Base-by-base conservation (phyloP, 2,329 filamentous ascomycete species). In the Alternaria gaisen region DNA sequence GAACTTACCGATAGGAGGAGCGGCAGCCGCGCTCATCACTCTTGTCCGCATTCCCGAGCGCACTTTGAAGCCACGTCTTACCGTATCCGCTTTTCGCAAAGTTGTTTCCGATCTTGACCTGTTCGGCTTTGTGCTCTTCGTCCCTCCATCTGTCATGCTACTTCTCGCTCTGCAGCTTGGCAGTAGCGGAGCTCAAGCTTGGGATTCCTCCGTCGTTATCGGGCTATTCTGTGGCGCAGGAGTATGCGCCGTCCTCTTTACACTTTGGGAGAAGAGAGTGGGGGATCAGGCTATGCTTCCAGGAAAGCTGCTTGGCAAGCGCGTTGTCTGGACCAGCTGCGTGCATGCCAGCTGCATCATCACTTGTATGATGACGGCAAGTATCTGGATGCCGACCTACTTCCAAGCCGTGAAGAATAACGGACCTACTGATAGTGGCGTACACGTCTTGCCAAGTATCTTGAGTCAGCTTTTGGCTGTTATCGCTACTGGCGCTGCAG, bases 331-430 rank as follows among this genome's bases (percentile, higher is more conserved):
- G 71, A 70, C 69, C 3, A 67, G 68, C 42, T 63, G 56, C n/a
- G 30, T 54, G 3, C 64, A 61, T 11, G 61, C 53, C 9, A 56
- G 58, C 4, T 62, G 58, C 7, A 47, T 65, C 5, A 61, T 59
- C 43, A 53, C 51, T 20, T 64, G 63, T 38, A 61, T 65, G 36
- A 53, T 70, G 3, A 50, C 62, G 2, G 65, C 63, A 7, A 69
- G 61, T 40, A 64, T 68, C 5, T 73, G 60, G 56, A 24, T 77
- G 6, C 73, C 72, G n/a, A 66, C 81, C 1, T 83, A 80, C 56
- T 82, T 82, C 55, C 81, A 83, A 50, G 72, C 76, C 5, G 76
- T 83, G 7, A 73, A 69, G 20, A 70, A 74, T 9, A 71, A 74
- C 10, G 69, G 73, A 0, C 77, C 80, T 0, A 61, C 79, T 5